Percentiles rank a stretch among this genome's conserved stretches.
These are phyloP conservation scores for Mucor indicus DNA, from an alignment of 371 early-diverging fungal species.

Conservation along the genomic window DNA sequence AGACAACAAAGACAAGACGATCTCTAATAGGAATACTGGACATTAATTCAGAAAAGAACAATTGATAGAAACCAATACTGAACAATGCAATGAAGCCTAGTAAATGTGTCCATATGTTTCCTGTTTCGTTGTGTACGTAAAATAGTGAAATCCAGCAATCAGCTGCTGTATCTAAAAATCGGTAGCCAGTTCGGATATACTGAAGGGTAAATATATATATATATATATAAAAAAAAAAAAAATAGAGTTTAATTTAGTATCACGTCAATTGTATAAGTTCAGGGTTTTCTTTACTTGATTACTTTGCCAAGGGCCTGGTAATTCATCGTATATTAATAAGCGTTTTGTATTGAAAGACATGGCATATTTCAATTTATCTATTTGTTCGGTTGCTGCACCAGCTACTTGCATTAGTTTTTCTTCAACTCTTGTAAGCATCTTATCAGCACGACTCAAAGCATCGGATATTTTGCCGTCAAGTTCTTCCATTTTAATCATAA, in stretches of 20 bases:
- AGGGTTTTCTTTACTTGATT: conserved; percentile 38
- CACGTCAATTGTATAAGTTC: too few relatives aligned
- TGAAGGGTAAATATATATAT: too few relatives aligned
- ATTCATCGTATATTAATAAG: conserved; percentile 41
- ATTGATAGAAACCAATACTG: conserved; percentile 46
- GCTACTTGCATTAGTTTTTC: conserved; percentile 38
- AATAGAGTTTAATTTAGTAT: background rate
- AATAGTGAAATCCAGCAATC: conserved; percentile 66
- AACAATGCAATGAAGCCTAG: conserved; percentile 65
- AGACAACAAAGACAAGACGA: conserved; percentile 53
- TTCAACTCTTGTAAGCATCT: conserved; percentile 34
- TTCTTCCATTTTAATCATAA: conserved; percentile 47
- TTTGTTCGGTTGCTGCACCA: conserved; percentile 37
- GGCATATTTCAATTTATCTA: conserved; percentile 41
- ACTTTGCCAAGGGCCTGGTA: conserved; percentile 47
- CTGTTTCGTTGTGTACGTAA: conserved; percentile 83
- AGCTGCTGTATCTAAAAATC: conserved; percentile 62
- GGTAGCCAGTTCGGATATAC: conserved; percentile 68
- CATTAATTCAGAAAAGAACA: conserved; percentile 45
- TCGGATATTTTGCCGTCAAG: conserved; percentile 43
- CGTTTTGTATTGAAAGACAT: conserved; percentile 36
- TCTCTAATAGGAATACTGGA: conserved; percentile 52
- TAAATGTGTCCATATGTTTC: conserved; percentile 83
- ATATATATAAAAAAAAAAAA: conserved; percentile 1
- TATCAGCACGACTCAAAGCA: conserved; percentile 32